Base-by-base conservation (phyloP, 1,284 basidiomycete genomes). In the Retiboletus flavoniger region DNA sequence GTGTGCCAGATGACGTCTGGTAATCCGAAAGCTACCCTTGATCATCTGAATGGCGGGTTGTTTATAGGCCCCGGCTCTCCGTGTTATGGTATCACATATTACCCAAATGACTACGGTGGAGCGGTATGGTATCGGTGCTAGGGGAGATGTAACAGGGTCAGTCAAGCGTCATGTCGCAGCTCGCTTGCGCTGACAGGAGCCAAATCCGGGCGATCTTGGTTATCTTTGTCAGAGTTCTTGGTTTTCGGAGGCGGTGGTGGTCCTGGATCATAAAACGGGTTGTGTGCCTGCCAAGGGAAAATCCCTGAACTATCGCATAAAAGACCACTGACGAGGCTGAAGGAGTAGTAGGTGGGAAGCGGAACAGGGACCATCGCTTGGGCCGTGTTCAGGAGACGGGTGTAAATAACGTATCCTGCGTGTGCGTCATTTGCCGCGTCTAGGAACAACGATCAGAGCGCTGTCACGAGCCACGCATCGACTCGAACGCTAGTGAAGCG, bases 371-470 rank as follows among this genome's bases (percentile, higher is more conserved):
- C 36, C 65, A 82, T 73, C 7, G 62, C 53, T 16, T 66, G 55
- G 6, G 75, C 68, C 74, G 83, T 76, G 7, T 56, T 55, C 9
- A 68, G 56, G 9, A 89, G 71, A 32, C 65, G 73, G 39, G 63
- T 67, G 65, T 81, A 84, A 24, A 89, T 59, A 0, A 69, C 59
- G 56, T 79, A 78, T 10, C 80, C 84, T 3, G 84, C 78, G 63
- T 84, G 80, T 2, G 83, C 83, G 59, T 91, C 89, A 61, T 88
- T 87, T 31, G 80, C 81, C 7, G 88, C 89, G 68, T 91, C 88
- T 91, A 50, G 9, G 28, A 32, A 47, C 8, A 50, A 35, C 16
- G 36, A 55, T 58, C 46, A 58, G 32, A 43, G 47, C 36, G 41
- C 1, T 16, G 38, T 47, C 48, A 34, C 13, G 29, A 54, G 38